A percentile compares a stretch with the other conserved stretches of the same genome.
Evolutionary conservation across 306 rosid genomes (phyloP).

Genomic region (Acacia melanoxylon): DNA sequence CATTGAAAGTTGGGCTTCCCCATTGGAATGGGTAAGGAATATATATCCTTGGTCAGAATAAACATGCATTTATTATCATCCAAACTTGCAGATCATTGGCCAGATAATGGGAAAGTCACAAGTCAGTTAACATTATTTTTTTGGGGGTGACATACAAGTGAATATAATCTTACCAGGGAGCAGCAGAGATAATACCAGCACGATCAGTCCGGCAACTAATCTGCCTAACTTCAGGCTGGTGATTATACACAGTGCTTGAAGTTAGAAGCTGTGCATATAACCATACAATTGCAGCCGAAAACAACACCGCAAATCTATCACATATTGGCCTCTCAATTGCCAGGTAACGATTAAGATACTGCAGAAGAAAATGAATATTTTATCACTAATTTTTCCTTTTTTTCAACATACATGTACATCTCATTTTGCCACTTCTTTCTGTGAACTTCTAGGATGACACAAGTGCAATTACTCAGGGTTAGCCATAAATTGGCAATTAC

Average conservation of each 20-base stretch:
- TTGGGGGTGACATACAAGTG: too few species aligned
- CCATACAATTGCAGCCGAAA: constrained; percentile 61
- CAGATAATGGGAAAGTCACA: background rate
- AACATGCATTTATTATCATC: background rate
- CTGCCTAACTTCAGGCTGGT: constrained; percentile 63
- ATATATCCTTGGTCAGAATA: constrained; percentile 56
- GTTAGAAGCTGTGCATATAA: constrained; percentile 68
- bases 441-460: background rate
- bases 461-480: background rate
- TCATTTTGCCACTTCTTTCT: background rate
- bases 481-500: background rate
- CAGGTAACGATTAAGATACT: constrained; percentile 63
- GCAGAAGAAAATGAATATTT: constrained; percentile 32
- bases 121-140: background rate
- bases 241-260: constrained; percentile 53
- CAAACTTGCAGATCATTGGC: background rate
- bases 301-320: constrained; percentile 59
- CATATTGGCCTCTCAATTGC: constrained; percentile 41
- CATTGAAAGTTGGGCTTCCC: constrained; percentile 84
- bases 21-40: constrained; percentile 88
- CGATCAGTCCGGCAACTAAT: constrained; percentile 80
- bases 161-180: constrained; percentile 60
- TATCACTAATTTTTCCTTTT: background rate
- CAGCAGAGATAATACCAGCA: constrained; percentile 58
- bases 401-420: background rate